These are phyloP conservation scores for Xylaria castorea DNA, from an alignment of 495 filamentous ascomycete species.

Conservation along the genomic window DNA sequence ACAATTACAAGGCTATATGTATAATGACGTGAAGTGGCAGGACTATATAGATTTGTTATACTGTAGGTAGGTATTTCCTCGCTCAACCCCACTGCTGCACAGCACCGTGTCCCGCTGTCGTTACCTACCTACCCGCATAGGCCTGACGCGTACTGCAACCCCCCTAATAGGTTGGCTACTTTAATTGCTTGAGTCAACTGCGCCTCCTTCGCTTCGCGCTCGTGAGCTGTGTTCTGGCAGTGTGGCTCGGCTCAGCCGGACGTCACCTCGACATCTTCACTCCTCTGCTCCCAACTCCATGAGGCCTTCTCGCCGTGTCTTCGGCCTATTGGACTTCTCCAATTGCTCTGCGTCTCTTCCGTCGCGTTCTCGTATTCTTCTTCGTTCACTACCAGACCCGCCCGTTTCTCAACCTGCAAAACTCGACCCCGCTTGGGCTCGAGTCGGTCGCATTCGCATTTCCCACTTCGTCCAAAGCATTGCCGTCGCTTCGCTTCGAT, in stretches of 20 bases:
- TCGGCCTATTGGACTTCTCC: neutral
- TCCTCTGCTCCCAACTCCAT: slow-evolving; percentile 8
- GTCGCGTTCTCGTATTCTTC: slow-evolving; percentile 1
- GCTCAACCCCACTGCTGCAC: neutral
- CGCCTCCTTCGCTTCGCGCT: neutral
- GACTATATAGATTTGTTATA: neutral
- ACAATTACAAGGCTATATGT: too few relatives aligned
- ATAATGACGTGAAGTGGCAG: neutral
- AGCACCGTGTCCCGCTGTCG: neutral
- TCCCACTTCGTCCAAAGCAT: neutral
- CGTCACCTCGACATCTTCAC: slow-evolving; percentile 7
- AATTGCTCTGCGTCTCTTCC: neutral
- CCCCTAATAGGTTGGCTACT: slow-evolving; percentile 10
- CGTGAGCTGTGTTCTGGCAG: neutral
- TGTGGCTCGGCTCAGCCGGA: slow-evolving; percentile 21
- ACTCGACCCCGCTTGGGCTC: slow-evolving; percentile 17
- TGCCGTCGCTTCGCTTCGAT: slow-evolving; percentile 13
- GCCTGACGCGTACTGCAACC: neutral
- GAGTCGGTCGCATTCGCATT: slow-evolving; percentile 9
- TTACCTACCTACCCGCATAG: neutral
- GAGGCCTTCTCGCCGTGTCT: slow-evolving; percentile 14
- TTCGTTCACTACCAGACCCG: slow-evolving; percentile 13
- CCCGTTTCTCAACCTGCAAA: slow-evolving; percentile 11
- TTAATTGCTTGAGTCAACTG: slow-evolving; percentile 13
- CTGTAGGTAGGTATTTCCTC: neutral